Evolutionary conservation across 2,329 filamentous ascomycete genomes (phyloP).

Genomic region (Fonsecaea monophora): DNA sequence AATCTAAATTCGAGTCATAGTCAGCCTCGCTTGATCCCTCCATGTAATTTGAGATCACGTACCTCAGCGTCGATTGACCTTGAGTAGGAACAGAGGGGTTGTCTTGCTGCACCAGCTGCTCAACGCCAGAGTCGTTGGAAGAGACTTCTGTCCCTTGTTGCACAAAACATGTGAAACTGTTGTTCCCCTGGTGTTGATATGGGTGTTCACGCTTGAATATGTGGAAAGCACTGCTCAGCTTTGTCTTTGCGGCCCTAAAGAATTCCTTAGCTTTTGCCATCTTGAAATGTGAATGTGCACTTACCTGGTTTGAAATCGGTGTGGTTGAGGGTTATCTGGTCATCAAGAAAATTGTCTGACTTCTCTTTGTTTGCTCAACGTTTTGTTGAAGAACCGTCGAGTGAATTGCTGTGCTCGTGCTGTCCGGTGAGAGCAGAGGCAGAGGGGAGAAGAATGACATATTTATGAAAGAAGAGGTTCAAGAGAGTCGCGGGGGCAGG

Average conservation of each 20-base stretch:
- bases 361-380: neutral
- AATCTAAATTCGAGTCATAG: neutral
- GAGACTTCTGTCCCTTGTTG: neutral
- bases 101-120: neutral
- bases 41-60: constrained; percentile 11
- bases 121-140: neutral
- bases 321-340: neutral
- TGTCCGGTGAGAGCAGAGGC: neutral
- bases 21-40: constrained; percentile 20
- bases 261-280: neutral
- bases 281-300: neutral
- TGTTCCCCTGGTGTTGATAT: neutral
- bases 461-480: neutral
- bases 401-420: neutral
- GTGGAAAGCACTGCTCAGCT: neutral
- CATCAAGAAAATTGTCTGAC: neutral
- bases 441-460: neutral
- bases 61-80: constrained; percentile 7
- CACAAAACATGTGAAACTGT: neutral
- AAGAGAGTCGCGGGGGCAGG: neutral
- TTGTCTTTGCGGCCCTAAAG: neutral
- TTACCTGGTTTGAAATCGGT: neutral
- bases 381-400: neutral
- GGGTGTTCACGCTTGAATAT: neutral
- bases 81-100: neutral